Evolutionary conservation across 768 basidiomycete species (phyloP).

Genomic region (Fomitopsis serialis): DNA sequence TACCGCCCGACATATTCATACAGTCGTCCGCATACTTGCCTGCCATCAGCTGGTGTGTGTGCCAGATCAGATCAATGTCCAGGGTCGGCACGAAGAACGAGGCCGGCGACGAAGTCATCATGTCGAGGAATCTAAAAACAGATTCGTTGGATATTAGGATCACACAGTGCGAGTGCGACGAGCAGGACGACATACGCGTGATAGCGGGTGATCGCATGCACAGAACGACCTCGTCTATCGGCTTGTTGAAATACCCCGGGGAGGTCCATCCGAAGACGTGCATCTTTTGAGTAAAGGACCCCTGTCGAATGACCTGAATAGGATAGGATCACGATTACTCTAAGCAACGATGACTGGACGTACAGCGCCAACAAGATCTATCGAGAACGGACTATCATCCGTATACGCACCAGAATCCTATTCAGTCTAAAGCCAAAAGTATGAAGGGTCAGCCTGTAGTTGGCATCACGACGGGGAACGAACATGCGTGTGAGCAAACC

Average conservation of each 20-base stretch:
- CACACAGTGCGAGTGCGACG: background rate
- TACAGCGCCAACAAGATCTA: slow-evolving; percentile 56
- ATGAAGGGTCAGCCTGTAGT: background rate
- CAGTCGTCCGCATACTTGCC: slow-evolving; percentile 42
- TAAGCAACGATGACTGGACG: slow-evolving; percentile 6
- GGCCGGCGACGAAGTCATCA: slow-evolving; percentile 40
- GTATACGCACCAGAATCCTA: slow-evolving; percentile 47
- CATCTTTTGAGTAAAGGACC: slow-evolving; percentile 50
- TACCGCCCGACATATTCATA: slow-evolving; percentile 36
- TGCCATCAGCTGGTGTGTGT: slow-evolving; percentile 61
- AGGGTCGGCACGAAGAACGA: slow-evolving; percentile 54
- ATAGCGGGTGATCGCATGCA: slow-evolving; percentile 50
- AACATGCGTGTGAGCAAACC: background rate
- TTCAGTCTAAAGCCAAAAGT: background rate
- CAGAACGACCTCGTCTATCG: slow-evolving; percentile 36
- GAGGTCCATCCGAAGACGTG: slow-evolving; percentile 47
- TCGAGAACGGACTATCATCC: slow-evolving; percentile 47
- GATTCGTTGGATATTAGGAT: background rate
- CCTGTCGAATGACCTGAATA: slow-evolving; percentile 51
- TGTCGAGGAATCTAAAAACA: slow-evolving; percentile 44
- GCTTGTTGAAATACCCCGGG: slow-evolving; percentile 34
- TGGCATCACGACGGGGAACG: background rate
- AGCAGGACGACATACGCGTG: slow-evolving; percentile 39
- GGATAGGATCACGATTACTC: too few species aligned
- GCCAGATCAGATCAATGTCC: slow-evolving; percentile 74